Percentiles rank a stretch among this genome's conserved stretches.
Conservation (phyloP, 2,329 filamentous ascomycete species). For the Penicillium sp. region DNA sequence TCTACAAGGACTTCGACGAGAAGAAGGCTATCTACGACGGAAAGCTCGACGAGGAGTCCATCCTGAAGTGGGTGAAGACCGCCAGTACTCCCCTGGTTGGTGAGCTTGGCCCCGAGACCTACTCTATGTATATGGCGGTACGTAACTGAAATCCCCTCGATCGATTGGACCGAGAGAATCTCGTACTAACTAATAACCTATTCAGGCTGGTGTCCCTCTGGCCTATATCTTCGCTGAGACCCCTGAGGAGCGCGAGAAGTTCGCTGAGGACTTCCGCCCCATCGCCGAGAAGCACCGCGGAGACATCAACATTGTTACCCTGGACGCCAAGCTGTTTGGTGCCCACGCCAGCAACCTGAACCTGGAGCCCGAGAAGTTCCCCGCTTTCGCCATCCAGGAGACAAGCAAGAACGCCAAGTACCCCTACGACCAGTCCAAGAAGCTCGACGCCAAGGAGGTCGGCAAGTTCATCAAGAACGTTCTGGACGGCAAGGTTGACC, state of each 20-base stretch:
- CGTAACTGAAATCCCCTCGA: conserved; percentile 30
- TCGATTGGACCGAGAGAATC: background rate
- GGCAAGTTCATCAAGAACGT: conserved; percentile 85
- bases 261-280: conserved; percentile 77
- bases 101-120: conserved; percentile 96
- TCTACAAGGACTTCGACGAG: conserved; percentile 98
- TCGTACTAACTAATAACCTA: background rate
- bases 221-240: conserved; percentile 98
- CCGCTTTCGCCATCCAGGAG: conserved; percentile 96
- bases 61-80: conserved; percentile 81
- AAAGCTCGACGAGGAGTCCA: conserved; percentile 78
- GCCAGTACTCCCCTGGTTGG: conserved; percentile 88
- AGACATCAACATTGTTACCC: conserved; percentile 95
- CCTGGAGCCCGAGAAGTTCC: conserved; percentile 93
- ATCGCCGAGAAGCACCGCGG: conserved; percentile 92
- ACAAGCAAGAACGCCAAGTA: conserved; percentile 95
- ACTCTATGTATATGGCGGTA: conserved; percentile 88
- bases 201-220: conserved; percentile 78
- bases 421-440: conserved; percentile 83
- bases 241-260: conserved; percentile 80
- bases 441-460: conserved; percentile 75
- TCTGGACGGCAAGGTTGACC: conserved; percentile 82
- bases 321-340: conserved; percentile 91
- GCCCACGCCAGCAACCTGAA: conserved; percentile 97
- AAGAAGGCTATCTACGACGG: conserved; percentile 84